A percentile compares a stretch with the other conserved stretches of the same genome.
Conservation (phyloP, 2,329 filamentous ascomycete species). For the Penicillium sp. region DNA sequence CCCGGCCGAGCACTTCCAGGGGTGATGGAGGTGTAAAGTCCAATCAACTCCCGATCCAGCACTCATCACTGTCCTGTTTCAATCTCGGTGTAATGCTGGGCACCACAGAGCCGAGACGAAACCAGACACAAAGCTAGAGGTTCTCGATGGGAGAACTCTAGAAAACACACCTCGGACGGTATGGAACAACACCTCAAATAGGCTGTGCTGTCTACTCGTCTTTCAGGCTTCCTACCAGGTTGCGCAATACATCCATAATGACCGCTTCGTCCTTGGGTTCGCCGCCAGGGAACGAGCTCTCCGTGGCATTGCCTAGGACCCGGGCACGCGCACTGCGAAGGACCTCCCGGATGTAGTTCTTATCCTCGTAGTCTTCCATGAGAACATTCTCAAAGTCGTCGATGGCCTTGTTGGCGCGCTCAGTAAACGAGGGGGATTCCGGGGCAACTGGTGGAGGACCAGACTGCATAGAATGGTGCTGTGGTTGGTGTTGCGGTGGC, state of each 20-base stretch:
- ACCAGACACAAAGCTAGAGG: not conserved
- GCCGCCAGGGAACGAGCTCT: slow-evolving; percentile 51
- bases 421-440: slow-evolving; percentile 46
- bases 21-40: not conserved
- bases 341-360: slow-evolving; percentile 53
- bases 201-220: slow-evolving; percentile 34
- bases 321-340: slow-evolving; percentile 51
- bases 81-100: not conserved
- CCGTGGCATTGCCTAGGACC: slow-evolving; percentile 46
- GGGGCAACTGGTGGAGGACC: slow-evolving; percentile 33
- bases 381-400: slow-evolving; percentile 53
- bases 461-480: slow-evolving; percentile 29
- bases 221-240: slow-evolving; percentile 49
- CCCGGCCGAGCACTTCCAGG: slow-evolving; percentile 14
- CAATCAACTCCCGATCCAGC: slow-evolving; percentile 6
- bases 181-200: not conserved
- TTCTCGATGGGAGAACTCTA: not conserved
- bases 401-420: slow-evolving; percentile 52
- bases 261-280: slow-evolving; percentile 53
- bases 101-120: not conserved
- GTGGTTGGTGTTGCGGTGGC: slow-evolving; percentile 19
- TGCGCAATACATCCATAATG: slow-evolving; percentile 48
- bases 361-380: slow-evolving; percentile 54
- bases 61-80: slow-evolving; percentile 1
- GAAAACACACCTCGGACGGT: not conserved